Base-by-base conservation (phyloP, 1,284 basidiomycete genomes). In the Gymnopus androsaceus region DNA sequence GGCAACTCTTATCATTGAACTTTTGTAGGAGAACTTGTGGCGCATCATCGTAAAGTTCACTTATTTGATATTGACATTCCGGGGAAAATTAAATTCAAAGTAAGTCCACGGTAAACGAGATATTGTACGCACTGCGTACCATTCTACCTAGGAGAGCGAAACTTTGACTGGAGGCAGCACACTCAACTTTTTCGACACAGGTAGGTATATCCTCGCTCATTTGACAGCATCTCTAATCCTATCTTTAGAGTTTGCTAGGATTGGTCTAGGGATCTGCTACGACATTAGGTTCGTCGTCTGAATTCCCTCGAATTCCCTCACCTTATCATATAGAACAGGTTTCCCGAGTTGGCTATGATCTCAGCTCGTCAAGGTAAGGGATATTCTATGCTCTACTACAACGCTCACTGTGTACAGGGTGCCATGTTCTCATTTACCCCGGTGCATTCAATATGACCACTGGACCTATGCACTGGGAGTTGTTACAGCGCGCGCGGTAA, bases 31-130 rank as follows among this genome's bases (percentile, higher is more conserved):
- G 84, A 90, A 50, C 81, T 98, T 38, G 85, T 99, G 27, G 90
- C 92, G 0, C 85, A 85, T 34, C 94, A 98, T 71, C 86, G 96
- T 53, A 98, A 99, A 72, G 83, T 99, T 1, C 97, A 99, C 68
- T 77, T 99, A 8, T 99, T 99, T 68, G 96, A 99, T 70, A 98
- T 99, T 59, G 93, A 99, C 69, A 96, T 98, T 54, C 95, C 95
- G 0, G 96, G 96, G 17, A 90, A 93, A 70, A 98, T 99, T 72
- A 94, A 77, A 3, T 99, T 99, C 84, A 96, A 96, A 78, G 94
- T 90, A 55, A 59, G 74, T 61, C 30, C n/a, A n/a, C n/a, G n/a
- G 11, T 44, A 31, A 25, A 28, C 8, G n/a, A n/a, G 19, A 6
- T n/a, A 11, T 21, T 34, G 19, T 27, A 21, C 19, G 41, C 12